A percentile compares a stretch with the other conserved stretches of the same genome.
Conservation (phyloP, 345 rosid species). For the Bruguiera sexangula region DNA sequence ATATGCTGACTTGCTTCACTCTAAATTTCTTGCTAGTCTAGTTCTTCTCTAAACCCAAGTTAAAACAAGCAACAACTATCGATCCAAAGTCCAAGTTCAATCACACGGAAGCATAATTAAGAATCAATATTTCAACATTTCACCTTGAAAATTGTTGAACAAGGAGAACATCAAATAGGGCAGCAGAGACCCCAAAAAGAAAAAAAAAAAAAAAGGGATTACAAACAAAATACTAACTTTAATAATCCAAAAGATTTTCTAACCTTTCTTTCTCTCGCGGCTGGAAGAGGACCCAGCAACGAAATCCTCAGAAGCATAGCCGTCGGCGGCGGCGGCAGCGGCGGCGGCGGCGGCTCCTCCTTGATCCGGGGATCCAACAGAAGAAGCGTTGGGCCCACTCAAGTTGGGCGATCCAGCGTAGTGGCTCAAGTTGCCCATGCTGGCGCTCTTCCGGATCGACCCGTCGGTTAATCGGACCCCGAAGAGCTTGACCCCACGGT, state of each 20-base stretch:
- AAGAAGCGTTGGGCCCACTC: constrained; percentile 16
- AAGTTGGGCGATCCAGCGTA: constrained; percentile 21
- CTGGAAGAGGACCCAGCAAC: constrained; percentile 90
- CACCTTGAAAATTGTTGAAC: not conserved
- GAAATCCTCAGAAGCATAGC: constrained; percentile 95
- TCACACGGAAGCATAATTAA: not conserved
- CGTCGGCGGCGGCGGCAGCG: constrained; percentile 50
- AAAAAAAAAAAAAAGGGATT: not conserved
- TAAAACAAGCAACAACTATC: not conserved
- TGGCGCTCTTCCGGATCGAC: constrained; percentile 45
- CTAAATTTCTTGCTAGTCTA: too few relatives aligned
- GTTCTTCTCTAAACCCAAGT: not conserved
- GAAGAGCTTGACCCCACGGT: constrained; percentile 32
- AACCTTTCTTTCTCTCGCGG: constrained; percentile 95
- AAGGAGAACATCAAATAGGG: not conserved
- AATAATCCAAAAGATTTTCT: not conserved
- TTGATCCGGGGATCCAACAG: constrained; percentile 71
- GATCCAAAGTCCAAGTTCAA: too few relatives aligned
- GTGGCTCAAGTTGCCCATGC: constrained; percentile 34
- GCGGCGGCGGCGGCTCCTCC: constrained; percentile 31
- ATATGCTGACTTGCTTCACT: too few relatives aligned
- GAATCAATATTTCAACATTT: not conserved
- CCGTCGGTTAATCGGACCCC: constrained; percentile 43
- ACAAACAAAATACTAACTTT: not conserved
- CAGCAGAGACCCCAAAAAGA: not conserved